Conservation (phyloP, 495 filamentous ascomycete species). For the Penicillium antarcticum region DNA sequence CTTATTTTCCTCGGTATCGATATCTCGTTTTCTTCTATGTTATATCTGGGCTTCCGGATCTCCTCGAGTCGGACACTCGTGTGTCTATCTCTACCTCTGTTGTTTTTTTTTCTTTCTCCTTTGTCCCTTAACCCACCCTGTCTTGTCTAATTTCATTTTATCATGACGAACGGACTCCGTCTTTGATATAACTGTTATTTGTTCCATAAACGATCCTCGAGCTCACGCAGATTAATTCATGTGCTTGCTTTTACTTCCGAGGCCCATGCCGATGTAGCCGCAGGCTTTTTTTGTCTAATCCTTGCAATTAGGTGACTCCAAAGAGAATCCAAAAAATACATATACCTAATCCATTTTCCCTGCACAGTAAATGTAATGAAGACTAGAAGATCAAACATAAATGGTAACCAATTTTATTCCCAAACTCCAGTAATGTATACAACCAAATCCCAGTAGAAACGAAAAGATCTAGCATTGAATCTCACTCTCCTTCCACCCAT, state of each 20-base stretch:
- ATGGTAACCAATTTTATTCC: neutral
- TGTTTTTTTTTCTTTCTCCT: conserved; percentile 18
- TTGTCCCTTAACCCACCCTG: conserved; percentile 18
- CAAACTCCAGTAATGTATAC: neutral
- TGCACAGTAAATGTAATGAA: neutral
- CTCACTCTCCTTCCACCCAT: conserved; percentile 52
- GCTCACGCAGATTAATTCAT: conserved; percentile 12
- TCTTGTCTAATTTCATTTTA: conserved; percentile 28
- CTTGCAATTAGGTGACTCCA: neutral
- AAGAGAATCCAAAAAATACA: too few species aligned
- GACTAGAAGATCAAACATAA: neutral
- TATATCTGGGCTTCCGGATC: conserved; percentile 1
- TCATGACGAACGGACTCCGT: conserved; percentile 24
- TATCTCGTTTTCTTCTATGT: conserved; percentile 13
- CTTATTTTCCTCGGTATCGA: conserved; percentile 20
- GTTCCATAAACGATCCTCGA: conserved; percentile 17
- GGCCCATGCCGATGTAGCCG: neutral
- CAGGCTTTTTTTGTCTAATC: neutral
- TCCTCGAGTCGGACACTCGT: neutral
- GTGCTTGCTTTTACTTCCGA: conserved; percentile 2
- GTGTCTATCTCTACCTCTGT: conserved; percentile 9
- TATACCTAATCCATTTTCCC: too few species aligned
- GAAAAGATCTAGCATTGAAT: conserved; percentile 34
- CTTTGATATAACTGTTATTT: conserved; percentile 18
- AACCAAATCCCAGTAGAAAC: neutral